Base-by-base conservation (phyloP, 495 filamentous ascomycete species). In the Bacidia rubella region DNA sequence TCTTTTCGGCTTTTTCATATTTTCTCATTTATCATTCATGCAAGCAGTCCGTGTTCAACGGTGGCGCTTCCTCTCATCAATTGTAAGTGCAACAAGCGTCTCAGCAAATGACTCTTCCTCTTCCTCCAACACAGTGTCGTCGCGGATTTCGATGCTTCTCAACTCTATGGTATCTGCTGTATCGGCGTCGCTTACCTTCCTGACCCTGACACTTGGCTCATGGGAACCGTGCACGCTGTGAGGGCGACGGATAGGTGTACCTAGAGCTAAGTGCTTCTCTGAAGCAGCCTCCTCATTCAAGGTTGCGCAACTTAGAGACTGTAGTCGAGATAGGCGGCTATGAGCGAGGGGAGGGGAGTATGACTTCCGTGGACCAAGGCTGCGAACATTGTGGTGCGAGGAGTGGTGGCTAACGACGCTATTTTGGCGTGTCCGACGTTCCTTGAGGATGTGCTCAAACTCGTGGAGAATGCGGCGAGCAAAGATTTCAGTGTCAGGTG, bases 401-500 rank as follows among this genome's bases (percentile, higher is more conserved):
- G 15, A 65, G 54, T 29, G 69, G 64, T 22, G 59, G 60, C 60
- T n/a, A 57, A 63, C 39, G 60, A 57, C 32, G 10, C 47, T 50
- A 3, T 22, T 21, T 17, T 50, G 24, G 15, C 10, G 65, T 11
- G n/a, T 47, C 27, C 21, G 25, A 25, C 35, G 47, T 39, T 19
- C 47, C 35, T 19, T 44, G 40, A 51, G 53, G 55, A 52, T 60
- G 53, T 46, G 29, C 15, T 67, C 63, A 57, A 76, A 75, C 40
- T 76, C 74, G 25, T 58, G 61, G 49, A 69, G 68, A 23, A 73
- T 66, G 41, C 74, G 71, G 21, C 70, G 69, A 0, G 69, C 68
- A 50, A 83, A 75, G 0, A 70, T 67, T 2, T 70, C 70, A 20
- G 73, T 70, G 53, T 80, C 76, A 1, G 68, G 65, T 27, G 69